Evolutionary conservation across 2,329 filamentous ascomycete species (phyloP).

Genomic region (Penicillium brevicompactum): DNA sequence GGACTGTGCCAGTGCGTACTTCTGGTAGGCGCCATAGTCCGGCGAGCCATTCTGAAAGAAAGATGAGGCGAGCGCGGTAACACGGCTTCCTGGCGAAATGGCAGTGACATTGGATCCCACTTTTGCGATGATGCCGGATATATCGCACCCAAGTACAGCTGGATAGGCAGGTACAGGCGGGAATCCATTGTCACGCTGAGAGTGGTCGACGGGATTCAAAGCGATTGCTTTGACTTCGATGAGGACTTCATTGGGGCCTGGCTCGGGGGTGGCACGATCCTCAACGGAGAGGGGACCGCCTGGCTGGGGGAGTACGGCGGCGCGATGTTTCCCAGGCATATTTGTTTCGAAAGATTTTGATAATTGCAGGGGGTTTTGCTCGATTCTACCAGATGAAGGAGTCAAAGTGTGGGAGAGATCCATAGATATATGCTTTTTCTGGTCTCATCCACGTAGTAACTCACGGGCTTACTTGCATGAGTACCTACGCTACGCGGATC

Average conservation of each 20-base stretch:
- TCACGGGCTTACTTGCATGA: no score
- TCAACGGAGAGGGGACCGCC: neutral
- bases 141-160: constrained; percentile 33
- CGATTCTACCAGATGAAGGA: neutral
- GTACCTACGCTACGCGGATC: no score
- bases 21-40: constrained; percentile 33
- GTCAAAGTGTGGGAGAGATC: neutral
- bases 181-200: constrained; percentile 24
- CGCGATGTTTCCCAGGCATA: constrained; percentile 10
- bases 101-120: constrained; percentile 28
- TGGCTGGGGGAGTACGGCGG: constrained; percentile 2
- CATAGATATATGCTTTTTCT: no score
- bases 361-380: no score
- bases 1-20: constrained; percentile 31
- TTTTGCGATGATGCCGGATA: constrained; percentile 33
- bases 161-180: constrained; percentile 21
- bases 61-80: constrained; percentile 30
- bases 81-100: constrained; percentile 30
- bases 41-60: constrained; percentile 22
- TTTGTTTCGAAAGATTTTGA: no score
- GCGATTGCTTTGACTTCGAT: constrained; percentile 45
- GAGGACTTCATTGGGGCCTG: constrained; percentile 42
- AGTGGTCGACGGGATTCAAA: constrained; percentile 45
- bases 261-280: constrained; percentile 9
- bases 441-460: no score